phyloP scores from a whole-genome alignment of 176 grass and related monocot species.

The Elaeis guineensis region DNA sequence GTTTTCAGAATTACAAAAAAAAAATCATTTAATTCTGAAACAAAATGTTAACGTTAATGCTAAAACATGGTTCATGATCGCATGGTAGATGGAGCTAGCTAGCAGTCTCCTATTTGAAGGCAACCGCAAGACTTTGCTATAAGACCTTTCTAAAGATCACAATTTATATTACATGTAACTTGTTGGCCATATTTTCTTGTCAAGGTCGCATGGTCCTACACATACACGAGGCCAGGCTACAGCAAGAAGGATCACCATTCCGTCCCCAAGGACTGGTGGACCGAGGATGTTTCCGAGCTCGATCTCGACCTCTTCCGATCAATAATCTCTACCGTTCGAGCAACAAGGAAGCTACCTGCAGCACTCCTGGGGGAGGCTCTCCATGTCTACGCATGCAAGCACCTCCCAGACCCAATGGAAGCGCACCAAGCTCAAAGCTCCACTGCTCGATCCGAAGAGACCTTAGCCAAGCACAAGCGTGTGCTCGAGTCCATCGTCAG shows the following conservation, averaged over 20 bases:
- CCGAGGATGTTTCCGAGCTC: conserved; percentile 85
- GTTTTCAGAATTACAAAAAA: too few species aligned
- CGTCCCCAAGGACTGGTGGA: conserved; percentile 94
- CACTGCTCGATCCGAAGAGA: conserved; percentile 29
- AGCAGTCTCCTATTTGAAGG: too few species aligned
- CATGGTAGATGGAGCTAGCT: too few species aligned
- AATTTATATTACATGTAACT: too few species aligned
- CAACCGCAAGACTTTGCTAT: too few species aligned
- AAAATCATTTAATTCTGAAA: too few species aligned
- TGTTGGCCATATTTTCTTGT: neutral
- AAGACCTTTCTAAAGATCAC: too few species aligned
- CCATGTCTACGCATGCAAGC: conserved; percentile 88
- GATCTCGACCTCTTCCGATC: conserved; percentile 88
- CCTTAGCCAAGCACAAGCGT: conserved; percentile 46
- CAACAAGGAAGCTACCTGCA: conserved; percentile 44
- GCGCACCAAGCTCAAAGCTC: conserved; percentile 26
- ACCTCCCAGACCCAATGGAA: conserved; percentile 50
- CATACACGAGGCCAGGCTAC: conserved; percentile 76
- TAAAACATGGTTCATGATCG: too few species aligned
- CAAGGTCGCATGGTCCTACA: conserved; percentile 86
- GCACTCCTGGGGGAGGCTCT: conserved; percentile 87
- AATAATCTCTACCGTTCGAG: conserved; percentile 62
- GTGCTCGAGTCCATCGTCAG: conserved; percentile 75
- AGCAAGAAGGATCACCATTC: conserved; percentile 32
- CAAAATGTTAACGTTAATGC: too few species aligned